Evolutionary conservation across 2,329 filamentous ascomycete species (phyloP).

Genomic region (Sporothrix inflata): DNA sequence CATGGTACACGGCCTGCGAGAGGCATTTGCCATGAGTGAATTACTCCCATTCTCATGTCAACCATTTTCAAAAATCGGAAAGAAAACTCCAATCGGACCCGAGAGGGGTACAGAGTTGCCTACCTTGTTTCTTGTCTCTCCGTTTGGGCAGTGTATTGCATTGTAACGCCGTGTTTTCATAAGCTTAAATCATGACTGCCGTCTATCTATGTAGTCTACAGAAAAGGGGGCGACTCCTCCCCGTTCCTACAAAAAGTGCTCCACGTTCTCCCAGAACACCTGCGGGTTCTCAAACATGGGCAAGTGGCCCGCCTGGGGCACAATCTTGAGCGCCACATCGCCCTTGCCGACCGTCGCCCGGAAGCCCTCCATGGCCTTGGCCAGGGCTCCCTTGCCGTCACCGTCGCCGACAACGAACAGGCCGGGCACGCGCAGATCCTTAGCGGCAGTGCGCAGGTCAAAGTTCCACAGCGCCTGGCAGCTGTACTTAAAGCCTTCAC

Average conservation of each 20-base stretch:
- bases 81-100: neutral
- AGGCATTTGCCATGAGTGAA: neutral
- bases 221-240: neutral
- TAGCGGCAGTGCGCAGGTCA: conserved; percentile 63
- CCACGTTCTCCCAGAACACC: conserved; percentile 48
- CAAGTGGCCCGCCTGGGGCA: conserved; percentile 75
- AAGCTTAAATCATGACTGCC: conserved; percentile 3
- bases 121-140: no score
- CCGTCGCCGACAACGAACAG: conserved; percentile 72
- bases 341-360: conserved; percentile 57
- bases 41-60: neutral
- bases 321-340: conserved; percentile 63
- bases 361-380: conserved; percentile 80
- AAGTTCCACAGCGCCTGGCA: conserved; percentile 75
- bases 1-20: neutral
- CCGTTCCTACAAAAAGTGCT: conserved; percentile 31
- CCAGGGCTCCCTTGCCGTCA: conserved; percentile 72
- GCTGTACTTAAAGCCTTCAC: conserved; percentile 69
- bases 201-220: neutral
- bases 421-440: conserved; percentile 58
- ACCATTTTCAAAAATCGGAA: neutral
- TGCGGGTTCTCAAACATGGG: conserved; percentile 76
- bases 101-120: neutral
- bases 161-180: neutral
- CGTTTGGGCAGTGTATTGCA: neutral